Conservation (phyloP, 306 rosid genomes). For the Lathyrus sativus region DNA sequence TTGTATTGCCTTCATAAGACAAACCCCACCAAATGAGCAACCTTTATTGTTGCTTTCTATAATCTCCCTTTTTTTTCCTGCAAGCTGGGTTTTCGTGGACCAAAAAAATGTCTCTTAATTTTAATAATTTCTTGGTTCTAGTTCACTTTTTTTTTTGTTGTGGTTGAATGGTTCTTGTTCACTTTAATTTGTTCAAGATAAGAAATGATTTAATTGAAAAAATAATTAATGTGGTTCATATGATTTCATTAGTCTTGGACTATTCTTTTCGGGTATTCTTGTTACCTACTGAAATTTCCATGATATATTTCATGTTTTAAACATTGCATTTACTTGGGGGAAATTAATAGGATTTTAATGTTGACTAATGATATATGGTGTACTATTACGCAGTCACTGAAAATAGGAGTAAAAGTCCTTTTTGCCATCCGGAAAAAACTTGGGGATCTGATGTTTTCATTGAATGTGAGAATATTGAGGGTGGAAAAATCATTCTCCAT, state of each 20-base stretch:
- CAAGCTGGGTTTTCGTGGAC: conserved; percentile 50
- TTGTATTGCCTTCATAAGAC: conserved; percentile 40
- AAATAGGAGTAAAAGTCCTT: conserved; percentile 15
- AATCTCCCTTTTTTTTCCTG: conserved; percentile 13
- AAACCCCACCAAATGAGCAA: conserved; percentile 50
- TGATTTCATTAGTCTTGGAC: conserved; percentile 43
- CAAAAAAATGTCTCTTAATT: conserved; percentile 25
- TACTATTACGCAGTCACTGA: neutral
- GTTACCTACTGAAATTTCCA: conserved; percentile 11
- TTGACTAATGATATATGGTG: neutral
- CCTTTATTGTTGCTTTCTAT: conserved; percentile 32
- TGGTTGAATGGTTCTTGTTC: neutral
- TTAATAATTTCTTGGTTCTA: conserved; percentile 51
- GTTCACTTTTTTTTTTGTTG: too few relatives aligned
- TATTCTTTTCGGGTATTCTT: conserved; percentile 31
- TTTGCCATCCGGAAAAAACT: conserved; percentile 32
- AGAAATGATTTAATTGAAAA: conserved; percentile 39
- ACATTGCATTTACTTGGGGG: conserved; percentile 28
- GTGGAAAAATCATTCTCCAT: neutral
- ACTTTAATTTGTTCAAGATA: conserved; percentile 52
- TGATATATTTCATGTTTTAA: conserved; percentile 26
- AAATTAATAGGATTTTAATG: conserved; percentile 32
- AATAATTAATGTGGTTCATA: conserved; percentile 42
- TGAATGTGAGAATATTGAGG: neutral
- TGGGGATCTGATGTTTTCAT: neutral